Conservation (phyloP, 169 alveolate genomes). For the Perkinsus marinus region DNA sequence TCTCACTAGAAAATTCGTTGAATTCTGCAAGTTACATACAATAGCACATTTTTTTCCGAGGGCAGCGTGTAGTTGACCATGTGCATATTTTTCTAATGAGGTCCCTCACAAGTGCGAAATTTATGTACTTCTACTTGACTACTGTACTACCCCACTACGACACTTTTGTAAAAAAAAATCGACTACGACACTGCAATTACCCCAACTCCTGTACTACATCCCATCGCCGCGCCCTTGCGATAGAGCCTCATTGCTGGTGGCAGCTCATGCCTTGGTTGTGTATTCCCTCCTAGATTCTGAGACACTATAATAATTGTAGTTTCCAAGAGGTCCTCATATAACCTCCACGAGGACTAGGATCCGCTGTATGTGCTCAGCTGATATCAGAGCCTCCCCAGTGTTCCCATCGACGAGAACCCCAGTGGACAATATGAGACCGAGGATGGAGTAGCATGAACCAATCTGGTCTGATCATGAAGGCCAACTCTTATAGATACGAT, state of each 20-base stretch:
- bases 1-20: too few species aligned
- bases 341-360: background rate
- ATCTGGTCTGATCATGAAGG: background rate
- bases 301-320: background rate
- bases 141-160: too few species aligned
- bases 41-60: too few species aligned
- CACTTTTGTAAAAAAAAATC: too few species aligned
- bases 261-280: background rate
- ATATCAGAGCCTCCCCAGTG: background rate
- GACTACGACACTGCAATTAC: too few species aligned
- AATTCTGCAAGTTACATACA: too few species aligned
- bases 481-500: too few species aligned
- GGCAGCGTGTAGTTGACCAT: too few species aligned
- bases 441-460: background rate
- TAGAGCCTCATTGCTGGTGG: background rate
- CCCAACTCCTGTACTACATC: background rate
- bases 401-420: background rate
- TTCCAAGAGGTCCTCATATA: background rate
- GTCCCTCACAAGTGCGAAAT: too few species aligned
- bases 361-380: background rate
- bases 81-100: too few species aligned
- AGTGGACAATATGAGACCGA: background rate
- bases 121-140: too few species aligned
- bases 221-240: background rate
- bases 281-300: background rate